A percentile compares a stretch with the other conserved stretches of the same genome.
These are phyloP conservation scores for Kalanchoe fedtschenkoi DNA, from an alignment of 164 flowering plant genomes.

Conservation along the genomic window DNA sequence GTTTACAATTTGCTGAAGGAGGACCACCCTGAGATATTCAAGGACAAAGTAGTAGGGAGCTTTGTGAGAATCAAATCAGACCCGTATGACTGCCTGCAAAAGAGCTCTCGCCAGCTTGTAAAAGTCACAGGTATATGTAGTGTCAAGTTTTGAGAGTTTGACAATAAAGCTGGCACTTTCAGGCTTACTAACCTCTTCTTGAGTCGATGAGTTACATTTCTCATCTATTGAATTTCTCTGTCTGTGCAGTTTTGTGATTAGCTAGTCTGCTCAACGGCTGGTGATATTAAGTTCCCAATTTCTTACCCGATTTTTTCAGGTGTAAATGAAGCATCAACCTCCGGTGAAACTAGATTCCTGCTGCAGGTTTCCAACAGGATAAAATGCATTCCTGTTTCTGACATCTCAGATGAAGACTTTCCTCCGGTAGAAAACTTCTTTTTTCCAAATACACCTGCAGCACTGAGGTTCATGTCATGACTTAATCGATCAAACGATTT, in stretches of 20 bases:
- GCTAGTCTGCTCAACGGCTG: neutral
- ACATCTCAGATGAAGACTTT: slow-evolving; percentile 54
- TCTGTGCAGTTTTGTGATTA: neutral
- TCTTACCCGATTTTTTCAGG: slow-evolving; percentile 24
- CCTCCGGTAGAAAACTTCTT: slow-evolving; percentile 37
- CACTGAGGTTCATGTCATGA: no score
- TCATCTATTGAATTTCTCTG: neutral
- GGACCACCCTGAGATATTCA: slow-evolving; percentile 32
- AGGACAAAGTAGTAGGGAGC: slow-evolving; percentile 47
- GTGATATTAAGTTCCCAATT: neutral
- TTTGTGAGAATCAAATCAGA: slow-evolving; percentile 56
- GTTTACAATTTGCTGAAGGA: slow-evolving; percentile 35
- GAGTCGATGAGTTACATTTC: neutral
- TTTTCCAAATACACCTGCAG: no score
- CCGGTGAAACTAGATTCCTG: slow-evolving; percentile 14
- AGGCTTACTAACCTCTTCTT: no score
- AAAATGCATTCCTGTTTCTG: slow-evolving; percentile 22
- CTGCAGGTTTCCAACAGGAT: slow-evolving; percentile 28
- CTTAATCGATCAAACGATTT: no score
- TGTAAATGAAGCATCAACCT: slow-evolving; percentile 16
- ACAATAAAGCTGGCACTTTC: neutral
- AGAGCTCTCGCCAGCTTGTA: slow-evolving; percentile 36
- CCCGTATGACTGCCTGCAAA: slow-evolving; percentile 28
- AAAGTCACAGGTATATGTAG: slow-evolving; percentile 49
- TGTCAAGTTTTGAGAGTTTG: neutral